Evolutionary conservation across 129 eudicot genomes (phyloP).

Genomic region (Pseudognaphalium luteoalbum): DNA sequence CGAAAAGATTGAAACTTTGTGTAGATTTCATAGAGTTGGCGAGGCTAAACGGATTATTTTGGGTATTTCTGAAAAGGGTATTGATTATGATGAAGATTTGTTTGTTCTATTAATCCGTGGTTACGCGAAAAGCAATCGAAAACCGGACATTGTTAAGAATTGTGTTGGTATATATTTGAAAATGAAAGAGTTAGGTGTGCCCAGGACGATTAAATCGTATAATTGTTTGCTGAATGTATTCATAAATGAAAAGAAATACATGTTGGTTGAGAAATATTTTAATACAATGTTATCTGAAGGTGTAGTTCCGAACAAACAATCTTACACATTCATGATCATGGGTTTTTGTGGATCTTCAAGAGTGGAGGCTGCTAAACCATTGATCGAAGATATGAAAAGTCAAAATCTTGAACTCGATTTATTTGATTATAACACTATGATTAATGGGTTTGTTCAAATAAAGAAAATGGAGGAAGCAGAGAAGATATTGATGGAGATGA

Average conservation of each 20-base stretch:
- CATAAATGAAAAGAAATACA: constrained; percentile 53
- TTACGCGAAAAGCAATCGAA: constrained; percentile 50
- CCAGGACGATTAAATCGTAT: constrained; percentile 50
- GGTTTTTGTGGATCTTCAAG: constrained; percentile 69
- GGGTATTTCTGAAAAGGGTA: constrained; percentile 62
- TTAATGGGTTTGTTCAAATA: constrained; percentile 57
- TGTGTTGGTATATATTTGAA: constrained; percentile 57
- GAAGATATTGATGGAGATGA: constrained; percentile 69
- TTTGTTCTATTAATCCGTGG: constrained; percentile 63
- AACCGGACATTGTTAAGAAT: constrained; percentile 65
- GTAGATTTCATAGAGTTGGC: constrained; percentile 57
- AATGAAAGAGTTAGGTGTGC: constrained; percentile 73
- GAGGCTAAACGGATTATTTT: constrained; percentile 68
- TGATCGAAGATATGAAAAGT: constrained; percentile 69
- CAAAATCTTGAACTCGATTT: constrained; percentile 52
- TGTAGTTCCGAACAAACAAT: constrained; percentile 54
- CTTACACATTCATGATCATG: constrained; percentile 58
- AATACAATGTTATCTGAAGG: constrained; percentile 74
- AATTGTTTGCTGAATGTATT: constrained; percentile 60
- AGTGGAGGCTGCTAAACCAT: constrained; percentile 51
- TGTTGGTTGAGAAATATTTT: constrained; percentile 68
- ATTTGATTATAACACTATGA: constrained; percentile 60
- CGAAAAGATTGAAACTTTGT: constrained; percentile 59
- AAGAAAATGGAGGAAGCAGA: constrained; percentile 79
- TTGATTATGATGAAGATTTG: constrained; percentile 69